Base-by-base conservation (phyloP, 2,329 filamentous ascomycete species). In the Lachnellula cervina region DNA sequence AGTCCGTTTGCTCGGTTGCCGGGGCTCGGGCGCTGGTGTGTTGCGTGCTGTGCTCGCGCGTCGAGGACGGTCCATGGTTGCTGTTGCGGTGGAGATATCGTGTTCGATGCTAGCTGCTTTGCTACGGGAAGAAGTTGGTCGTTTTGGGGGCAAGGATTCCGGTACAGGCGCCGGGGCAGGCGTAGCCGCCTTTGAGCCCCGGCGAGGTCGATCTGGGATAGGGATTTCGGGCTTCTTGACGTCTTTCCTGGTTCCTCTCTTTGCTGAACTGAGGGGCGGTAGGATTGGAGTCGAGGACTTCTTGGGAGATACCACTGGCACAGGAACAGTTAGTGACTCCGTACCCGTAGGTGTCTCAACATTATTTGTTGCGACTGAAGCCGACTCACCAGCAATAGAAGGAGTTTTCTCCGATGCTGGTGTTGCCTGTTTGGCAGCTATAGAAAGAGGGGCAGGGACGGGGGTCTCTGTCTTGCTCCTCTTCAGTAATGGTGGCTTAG, bases 401-500 rank as follows among this genome's bases (percentile, higher is more conserved):
- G 51, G 51, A 21, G 54, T 23, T 35, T 47, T 51, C 45, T 57
- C 55, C 13, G 51, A 57, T 44, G 58, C 45, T 47, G 74, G 66
- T 38, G 74, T 71, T 11, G 72, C 69, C 44, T 61, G 59, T 52
- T 64, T 67, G 5, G 64, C 60, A 21, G 58, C 52, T 54, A 68
- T 71, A 64, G 64, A 64, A 63, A 59, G 69, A 62, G 74, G 73
- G 43, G 75, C 75, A 49, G 77, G 79, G 32, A 82, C 74, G 11
- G 80, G 80, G 14, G 80, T 83, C 67, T 83, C 80, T 23, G 77
- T 81, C 68, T 82, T 83, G 59, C 72, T 77, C 35, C 79, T 76
- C 66, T 83, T 83, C 25, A 71, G 55, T 54, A 71, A 73, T 32
- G 76, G 77, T 19, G 62, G 50, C 44, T 60, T 59, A 48, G 51